These are phyloP conservation scores for Urostyla sp. DNA, from an alignment of 73 alveolate genomes.

Conservation along the genomic window DNA sequence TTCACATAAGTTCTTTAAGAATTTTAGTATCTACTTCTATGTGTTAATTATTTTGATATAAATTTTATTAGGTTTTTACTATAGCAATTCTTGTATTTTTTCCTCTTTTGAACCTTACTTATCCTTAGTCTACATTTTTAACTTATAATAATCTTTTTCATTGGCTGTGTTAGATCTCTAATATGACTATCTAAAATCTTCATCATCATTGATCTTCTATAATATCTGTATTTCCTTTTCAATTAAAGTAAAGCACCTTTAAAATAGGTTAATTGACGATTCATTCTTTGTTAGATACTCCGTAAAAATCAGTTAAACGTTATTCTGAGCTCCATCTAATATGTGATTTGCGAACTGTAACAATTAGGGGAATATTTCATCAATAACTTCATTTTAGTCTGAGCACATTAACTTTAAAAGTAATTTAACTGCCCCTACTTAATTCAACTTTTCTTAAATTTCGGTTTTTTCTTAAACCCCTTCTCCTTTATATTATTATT, in stretches of 20 bases:
- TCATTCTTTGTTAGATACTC: slow-evolving; percentile 17
- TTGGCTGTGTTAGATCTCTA: background rate
- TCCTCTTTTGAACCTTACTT: background rate
- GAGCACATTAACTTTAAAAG: slow-evolving; percentile 45
- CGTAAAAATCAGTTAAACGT: slow-evolving; percentile 18
- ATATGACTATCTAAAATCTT: background rate
- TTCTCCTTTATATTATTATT: slow-evolving; percentile 44
- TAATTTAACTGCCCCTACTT: slow-evolving; percentile 42
- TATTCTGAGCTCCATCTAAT: slow-evolving; percentile 52
- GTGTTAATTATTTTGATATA: slow-evolving; percentile 26
- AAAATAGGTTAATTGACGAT: slow-evolving; percentile 25
- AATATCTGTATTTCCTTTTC: slow-evolving; percentile 23
- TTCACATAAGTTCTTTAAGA: slow-evolving; percentile 55
- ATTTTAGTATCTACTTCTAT: slow-evolving; percentile 33
- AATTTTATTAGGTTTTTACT: slow-evolving; percentile 11
- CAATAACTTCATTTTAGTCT: slow-evolving; percentile 27
- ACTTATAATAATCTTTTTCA: background rate
- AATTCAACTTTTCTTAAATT: slow-evolving; percentile 11
- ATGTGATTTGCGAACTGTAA: slow-evolving; percentile 34
- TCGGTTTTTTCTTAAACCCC: slow-evolving; percentile 29
- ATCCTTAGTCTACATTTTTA: background rate
- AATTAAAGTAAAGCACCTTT: slow-evolving; percentile 47
- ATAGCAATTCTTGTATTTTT: background rate
- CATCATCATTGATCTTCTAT: slow-evolving; percentile 8
- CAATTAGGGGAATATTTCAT: slow-evolving; percentile 51